Percentiles rank a stretch among this genome's conserved stretches.
Evolutionary conservation across 495 filamentous ascomycete species (phyloP).

Genomic region (Penicillium argentinense): DNA sequence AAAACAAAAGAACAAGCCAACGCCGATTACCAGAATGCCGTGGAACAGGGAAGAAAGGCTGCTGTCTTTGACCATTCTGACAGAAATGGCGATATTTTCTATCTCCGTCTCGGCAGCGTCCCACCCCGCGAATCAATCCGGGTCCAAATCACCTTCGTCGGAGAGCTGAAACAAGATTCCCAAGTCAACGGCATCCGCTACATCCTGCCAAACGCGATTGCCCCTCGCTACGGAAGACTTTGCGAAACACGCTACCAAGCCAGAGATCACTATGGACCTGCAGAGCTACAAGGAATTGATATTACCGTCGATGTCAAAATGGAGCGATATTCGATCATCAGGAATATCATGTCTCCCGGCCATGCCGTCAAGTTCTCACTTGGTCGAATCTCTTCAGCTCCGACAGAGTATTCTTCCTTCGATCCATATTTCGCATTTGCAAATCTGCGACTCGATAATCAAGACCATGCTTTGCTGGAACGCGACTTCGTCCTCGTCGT

Average conservation of each 20-base stretch:
- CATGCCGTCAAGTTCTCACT: conserved; percentile 65
- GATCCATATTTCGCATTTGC: conserved; percentile 59
- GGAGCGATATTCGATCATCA: conserved; percentile 53
- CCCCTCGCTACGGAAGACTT: conserved; percentile 12
- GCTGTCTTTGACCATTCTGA: conserved; percentile 15
- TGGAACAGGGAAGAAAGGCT: conserved; percentile 6
- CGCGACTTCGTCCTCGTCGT: conserved; percentile 56
- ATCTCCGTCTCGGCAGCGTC: conserved; percentile 17
- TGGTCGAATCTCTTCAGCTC: conserved; percentile 52
- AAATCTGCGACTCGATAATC: conserved; percentile 35
- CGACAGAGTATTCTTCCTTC: conserved; percentile 34
- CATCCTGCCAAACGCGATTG: conserved; percentile 15
- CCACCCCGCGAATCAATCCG: conserved; percentile 10
- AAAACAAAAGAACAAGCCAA: conserved; percentile 20
- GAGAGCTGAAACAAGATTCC: conserved; percentile 19
- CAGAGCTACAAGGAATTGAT: conserved; percentile 41
- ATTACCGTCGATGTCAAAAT: conserved; percentile 62
- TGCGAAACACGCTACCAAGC: neutral
- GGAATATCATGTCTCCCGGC: conserved; percentile 61
- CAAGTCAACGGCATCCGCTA: conserved; percentile 16
- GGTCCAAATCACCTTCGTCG: conserved; percentile 17
- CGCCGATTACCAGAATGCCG: conserved; percentile 11
- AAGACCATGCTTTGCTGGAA: conserved; percentile 13
- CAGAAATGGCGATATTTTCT: conserved; percentile 10
- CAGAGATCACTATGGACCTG: neutral